A percentile compares a stretch with the other conserved stretches of the same genome.
These are phyloP conservation scores for Leccinum olivaceopallidum DNA, from an alignment of 768 basidiomycete genomes.

Conservation along the genomic window DNA sequence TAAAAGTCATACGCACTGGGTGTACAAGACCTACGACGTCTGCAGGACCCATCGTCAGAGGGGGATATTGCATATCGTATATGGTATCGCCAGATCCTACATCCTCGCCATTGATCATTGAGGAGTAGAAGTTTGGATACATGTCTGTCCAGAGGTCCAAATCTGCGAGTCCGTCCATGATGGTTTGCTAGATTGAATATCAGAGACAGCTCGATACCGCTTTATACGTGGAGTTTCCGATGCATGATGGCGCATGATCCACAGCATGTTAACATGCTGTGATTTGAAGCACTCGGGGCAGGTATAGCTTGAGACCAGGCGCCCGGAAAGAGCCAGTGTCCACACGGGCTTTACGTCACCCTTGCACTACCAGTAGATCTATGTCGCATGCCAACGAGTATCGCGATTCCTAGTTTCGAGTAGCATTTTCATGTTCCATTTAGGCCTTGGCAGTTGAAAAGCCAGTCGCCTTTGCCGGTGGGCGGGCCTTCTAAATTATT, in stretches of 20 bases:
- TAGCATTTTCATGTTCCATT: background rate
- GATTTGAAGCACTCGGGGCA: slow-evolving; percentile 1
- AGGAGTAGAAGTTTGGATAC: slow-evolving; percentile 3
- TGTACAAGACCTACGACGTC: background rate
- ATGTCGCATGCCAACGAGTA: slow-evolving; percentile 21
- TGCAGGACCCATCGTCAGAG: background rate
- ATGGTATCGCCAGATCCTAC: background rate
- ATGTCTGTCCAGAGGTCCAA: slow-evolving; percentile 5
- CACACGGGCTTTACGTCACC: slow-evolving; percentile 6
- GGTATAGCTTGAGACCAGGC: background rate
- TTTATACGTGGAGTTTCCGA: slow-evolving; percentile 16
- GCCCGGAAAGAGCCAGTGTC: background rate
- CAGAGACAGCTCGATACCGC: background rate
- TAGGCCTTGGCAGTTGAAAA: background rate
- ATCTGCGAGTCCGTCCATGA: slow-evolving; percentile 17
- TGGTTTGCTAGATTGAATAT: background rate
- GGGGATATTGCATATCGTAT: background rate
- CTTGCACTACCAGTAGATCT: background rate
- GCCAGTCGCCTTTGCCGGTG: background rate
- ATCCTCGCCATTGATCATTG: background rate
- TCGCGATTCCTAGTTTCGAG: slow-evolving; percentile 19
- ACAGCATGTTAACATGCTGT: slow-evolving; percentile 31
- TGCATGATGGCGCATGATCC: background rate
- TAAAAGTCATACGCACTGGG: slow-evolving; percentile 15
- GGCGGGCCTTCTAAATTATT: slow-evolving; percentile 2